Evolutionary conservation across 2,329 filamentous ascomycete species (phyloP).

Genomic region (Raffaelea ambrosiae): DNA sequence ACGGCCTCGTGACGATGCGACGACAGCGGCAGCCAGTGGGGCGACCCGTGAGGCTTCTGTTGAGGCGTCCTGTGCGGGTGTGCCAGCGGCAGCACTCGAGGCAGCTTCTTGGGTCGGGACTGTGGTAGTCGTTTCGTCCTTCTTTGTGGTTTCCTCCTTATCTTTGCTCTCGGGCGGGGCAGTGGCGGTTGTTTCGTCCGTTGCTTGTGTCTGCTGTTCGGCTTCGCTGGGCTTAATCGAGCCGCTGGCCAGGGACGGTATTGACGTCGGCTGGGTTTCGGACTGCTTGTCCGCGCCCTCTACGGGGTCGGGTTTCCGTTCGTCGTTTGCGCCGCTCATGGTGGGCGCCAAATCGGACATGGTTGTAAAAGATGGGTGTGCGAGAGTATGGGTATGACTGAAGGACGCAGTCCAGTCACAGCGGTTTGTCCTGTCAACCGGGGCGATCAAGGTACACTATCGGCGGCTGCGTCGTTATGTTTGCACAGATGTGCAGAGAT

Average conservation of each 20-base stretch:
- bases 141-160: neutral
- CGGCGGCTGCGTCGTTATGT: too few relatives aligned
- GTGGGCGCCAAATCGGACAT: constrained; percentile 11
- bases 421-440: too few relatives aligned
- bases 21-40: neutral
- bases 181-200: neutral
- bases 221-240: neutral
- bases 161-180: neutral
- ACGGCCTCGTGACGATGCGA: constrained; percentile 19
- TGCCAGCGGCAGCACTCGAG: neutral
- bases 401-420: too few relatives aligned
- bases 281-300: neutral
- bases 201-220: constrained; percentile 14
- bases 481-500: too few relatives aligned
- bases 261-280: too few relatives aligned
- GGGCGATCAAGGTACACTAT: too few relatives aligned
- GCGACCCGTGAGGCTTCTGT: neutral
- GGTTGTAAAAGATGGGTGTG: neutral
- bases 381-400: neutral
- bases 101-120: neutral
- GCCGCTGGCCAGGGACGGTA: too few relatives aligned
- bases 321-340: constrained; percentile 12
- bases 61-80: neutral
- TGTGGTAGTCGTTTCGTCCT: neutral
- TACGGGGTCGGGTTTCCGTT: neutral